A percentile compares a stretch with the other conserved stretches of the same genome.
phyloP scores from a whole-genome alignment of 345 rosid genomes.

The Acer campestre region DNA sequence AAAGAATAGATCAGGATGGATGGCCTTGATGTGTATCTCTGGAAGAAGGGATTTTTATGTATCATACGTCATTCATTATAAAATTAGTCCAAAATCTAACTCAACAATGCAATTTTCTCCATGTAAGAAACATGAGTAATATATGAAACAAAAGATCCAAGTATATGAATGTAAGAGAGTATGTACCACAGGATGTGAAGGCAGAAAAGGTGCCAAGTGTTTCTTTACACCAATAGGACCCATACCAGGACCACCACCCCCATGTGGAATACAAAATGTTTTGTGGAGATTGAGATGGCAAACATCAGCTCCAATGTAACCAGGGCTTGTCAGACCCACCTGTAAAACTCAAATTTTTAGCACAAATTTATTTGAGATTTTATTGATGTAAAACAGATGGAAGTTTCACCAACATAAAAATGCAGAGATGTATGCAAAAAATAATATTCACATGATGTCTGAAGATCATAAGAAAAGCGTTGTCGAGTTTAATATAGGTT shows the following conservation, averaged over 20 bases:
- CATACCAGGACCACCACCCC: constrained; percentile 99
- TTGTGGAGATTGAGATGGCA: constrained; percentile 99
- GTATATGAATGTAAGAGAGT: constrained; percentile 6
- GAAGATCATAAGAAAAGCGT: constrained; percentile 1
- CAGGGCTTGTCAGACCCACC: constrained; percentile 99
- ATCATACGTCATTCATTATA: not conserved
- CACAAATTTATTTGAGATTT: not conserved
- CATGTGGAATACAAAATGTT: constrained; percentile 98
- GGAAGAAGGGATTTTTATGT: not conserved
- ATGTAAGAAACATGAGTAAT: not conserved
- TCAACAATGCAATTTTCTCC: constrained; percentile 6
- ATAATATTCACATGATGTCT: not conserved
- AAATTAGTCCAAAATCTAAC: constrained; percentile 11
- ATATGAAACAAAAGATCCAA: not conserved
- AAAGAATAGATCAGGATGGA: not conserved
- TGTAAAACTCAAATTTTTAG: constrained; percentile 26
- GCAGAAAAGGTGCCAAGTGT: constrained; percentile 93
- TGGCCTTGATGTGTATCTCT: not conserved
- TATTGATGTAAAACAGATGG: not conserved
- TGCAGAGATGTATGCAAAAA: not conserved
- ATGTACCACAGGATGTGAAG: constrained; percentile 97
- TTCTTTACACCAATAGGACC: constrained; percentile 99
- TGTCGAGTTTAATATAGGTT: not conserved
- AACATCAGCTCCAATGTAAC: constrained; percentile 98
- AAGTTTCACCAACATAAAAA: not conserved